Conservation (phyloP, 106 monocot genomes). For the Triglochin maritima region DNA sequence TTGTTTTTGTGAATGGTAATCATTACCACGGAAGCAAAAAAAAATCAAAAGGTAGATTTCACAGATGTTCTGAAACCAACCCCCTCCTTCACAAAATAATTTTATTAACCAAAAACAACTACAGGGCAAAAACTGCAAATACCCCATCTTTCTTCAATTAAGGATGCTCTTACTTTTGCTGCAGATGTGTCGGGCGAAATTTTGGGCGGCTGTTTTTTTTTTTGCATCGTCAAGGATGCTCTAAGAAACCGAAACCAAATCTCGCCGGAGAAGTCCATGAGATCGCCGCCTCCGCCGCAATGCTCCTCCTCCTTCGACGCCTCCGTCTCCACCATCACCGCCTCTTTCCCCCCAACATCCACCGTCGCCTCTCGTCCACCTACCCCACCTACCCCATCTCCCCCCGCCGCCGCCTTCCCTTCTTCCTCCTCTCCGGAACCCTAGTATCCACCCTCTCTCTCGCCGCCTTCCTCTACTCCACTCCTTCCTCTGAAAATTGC, state of each 20-base stretch:
- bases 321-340: background rate
- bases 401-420: background rate
- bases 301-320: conserved; percentile 8
- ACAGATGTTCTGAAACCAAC: no score
- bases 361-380: background rate
- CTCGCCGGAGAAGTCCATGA: background rate
- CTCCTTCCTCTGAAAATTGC: conserved; percentile 13
- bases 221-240: no score
- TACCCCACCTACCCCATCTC: background rate
- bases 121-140: no score
- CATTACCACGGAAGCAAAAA: no score
- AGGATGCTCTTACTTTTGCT: no score
- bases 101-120: no score
- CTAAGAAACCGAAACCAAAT: background rate
- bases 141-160: no score
- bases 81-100: no score
- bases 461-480: conserved; percentile 16
- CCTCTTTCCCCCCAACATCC: background rate
- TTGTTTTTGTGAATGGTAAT: no score
- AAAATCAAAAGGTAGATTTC: no score
- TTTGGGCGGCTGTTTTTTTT: no score
- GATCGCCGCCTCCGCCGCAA: background rate
- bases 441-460: conserved; percentile 33
- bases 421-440: conserved; percentile 30
- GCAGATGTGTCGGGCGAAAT: no score